Conservation (phyloP, 2,329 filamentous ascomycete genomes). For the Microascus cirrosus region DNA sequence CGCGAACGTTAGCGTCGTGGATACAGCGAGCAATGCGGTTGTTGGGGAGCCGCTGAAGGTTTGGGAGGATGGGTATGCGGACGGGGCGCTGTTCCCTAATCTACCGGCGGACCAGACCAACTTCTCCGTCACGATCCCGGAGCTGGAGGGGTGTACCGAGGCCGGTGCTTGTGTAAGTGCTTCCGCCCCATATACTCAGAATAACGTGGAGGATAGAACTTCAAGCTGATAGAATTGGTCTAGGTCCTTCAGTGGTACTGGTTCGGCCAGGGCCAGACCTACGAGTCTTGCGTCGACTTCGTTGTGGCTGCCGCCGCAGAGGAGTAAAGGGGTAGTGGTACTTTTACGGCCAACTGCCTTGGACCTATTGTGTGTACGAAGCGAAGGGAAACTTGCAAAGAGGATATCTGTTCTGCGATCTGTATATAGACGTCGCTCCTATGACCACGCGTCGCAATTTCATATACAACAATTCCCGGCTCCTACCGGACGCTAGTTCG, state of each 20-base stretch:
- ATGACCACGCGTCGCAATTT: too few species aligned
- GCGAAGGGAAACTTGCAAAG: too few species aligned
- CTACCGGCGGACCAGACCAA: conserved; percentile 9
- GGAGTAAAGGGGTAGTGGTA: background rate
- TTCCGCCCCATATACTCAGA: background rate
- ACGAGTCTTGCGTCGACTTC: conserved; percentile 53
- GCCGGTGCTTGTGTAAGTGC: conserved; percentile 27
- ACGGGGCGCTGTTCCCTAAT: conserved; percentile 7
- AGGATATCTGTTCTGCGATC: too few species aligned
- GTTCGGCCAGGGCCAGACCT: conserved; percentile 48
- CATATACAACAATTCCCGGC: too few species aligned
- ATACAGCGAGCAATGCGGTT: conserved; percentile 30
- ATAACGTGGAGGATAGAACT: background rate
- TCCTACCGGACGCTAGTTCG: too few species aligned
- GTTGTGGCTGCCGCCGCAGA: conserved; percentile 5
- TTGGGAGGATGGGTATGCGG: conserved; percentile 20
- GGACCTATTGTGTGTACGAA: too few species aligned
- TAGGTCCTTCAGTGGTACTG: conserved; percentile 51
- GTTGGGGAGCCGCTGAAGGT: conserved; percentile 34
- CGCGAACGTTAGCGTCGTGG: conserved; percentile 36
- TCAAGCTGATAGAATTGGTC: background rate
- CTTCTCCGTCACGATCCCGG: conserved; percentile 45
- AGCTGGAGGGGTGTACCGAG: conserved; percentile 29
- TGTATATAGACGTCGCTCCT: too few species aligned
- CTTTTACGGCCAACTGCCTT: too few species aligned